Conservation (phyloP, 495 filamentous ascomycete species). For the Hyaloscypha variabilis region DNA sequence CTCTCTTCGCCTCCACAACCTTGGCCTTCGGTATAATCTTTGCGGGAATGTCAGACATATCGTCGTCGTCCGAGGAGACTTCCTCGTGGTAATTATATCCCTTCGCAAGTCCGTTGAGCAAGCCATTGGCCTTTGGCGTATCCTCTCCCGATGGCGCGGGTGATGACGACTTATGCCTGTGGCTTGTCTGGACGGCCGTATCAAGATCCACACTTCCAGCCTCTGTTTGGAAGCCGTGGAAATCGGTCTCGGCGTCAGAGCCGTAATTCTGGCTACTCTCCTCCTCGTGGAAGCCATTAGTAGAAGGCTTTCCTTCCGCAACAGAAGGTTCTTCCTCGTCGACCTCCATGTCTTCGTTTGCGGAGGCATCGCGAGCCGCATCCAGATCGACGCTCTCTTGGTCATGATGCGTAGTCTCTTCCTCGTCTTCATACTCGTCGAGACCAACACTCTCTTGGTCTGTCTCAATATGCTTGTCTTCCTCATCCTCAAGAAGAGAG, state of each 20-base stretch:
- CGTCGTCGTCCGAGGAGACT: not conserved
- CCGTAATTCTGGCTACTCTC: not conserved
- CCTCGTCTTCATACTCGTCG: not conserved
- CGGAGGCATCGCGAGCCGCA: not conserved
- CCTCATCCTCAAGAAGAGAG: not conserved
- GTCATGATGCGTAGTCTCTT: not conserved
- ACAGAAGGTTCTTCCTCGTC: too few relatives aligned
- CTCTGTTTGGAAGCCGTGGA: not conserved
- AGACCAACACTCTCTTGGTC: not conserved
- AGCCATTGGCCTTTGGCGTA: not conserved
- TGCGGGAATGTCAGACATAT: not conserved
- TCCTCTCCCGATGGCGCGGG: not conserved
- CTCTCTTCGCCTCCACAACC: not conserved
- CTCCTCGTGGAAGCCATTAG: not conserved
- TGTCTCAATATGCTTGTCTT: not conserved
- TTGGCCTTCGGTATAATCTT: not conserved
- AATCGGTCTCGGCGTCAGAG: not conserved
- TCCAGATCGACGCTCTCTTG: constrained; percentile 8
- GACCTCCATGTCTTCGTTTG: not conserved
- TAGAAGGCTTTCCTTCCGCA: not conserved
- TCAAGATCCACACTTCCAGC: not conserved
- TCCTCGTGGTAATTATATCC: not conserved
- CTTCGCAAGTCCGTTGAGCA: not conserved
- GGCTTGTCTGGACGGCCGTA: not conserved
- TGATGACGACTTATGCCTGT: not conserved